Conservation (phyloP, 2,329 filamentous ascomycete genomes). For the Ampelomyces quisqualis region DNA sequence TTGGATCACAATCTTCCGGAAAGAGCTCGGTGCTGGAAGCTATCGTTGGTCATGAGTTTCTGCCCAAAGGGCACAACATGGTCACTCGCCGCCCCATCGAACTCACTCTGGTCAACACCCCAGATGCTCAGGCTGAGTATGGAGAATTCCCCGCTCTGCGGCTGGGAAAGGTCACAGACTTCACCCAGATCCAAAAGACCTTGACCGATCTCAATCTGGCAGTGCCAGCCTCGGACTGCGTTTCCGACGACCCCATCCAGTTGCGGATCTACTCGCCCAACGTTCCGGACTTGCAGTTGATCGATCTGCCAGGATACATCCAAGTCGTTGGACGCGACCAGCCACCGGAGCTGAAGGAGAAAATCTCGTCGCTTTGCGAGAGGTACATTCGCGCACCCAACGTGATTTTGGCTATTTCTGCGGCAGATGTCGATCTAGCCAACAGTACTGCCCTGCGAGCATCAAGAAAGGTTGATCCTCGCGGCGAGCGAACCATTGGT, state of each 20-base stretch:
- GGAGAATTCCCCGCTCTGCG: conserved; percentile 94
- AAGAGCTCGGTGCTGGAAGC: conserved; percentile 97
- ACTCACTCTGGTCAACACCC: conserved; percentile 92
- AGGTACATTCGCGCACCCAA: conserved; percentile 98
- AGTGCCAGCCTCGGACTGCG: conserved; percentile 85
- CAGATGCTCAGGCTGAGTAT: conserved; percentile 81
- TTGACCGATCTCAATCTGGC: conserved; percentile 93
- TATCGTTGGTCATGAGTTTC: conserved; percentile 95
- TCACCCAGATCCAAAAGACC: conserved; percentile 86
- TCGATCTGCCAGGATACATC: conserved; percentile 96
- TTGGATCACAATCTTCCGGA: conserved; percentile 95
- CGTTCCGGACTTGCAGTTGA: conserved; percentile 91
- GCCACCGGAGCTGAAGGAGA: conserved; percentile 86
- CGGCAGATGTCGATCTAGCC: conserved; percentile 93
- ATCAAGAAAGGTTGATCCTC: conserved; percentile 86
- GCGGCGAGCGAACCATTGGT: conserved; percentile 93
- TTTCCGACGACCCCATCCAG: conserved; percentile 95
- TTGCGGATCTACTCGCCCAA: conserved; percentile 93
- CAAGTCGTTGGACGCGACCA: conserved; percentile 92
- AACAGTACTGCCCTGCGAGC: conserved; percentile 92
- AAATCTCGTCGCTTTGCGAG: conserved; percentile 93
- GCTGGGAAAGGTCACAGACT: conserved; percentile 86
- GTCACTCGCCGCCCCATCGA: conserved; percentile 95
- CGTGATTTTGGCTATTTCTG: conserved; percentile 94
- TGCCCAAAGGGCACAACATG: conserved; percentile 99